Percentiles rank a stretch among this genome's conserved stretches.
Conservation (phyloP, 2,329 filamentous ascomycete species). For the Raffaelea arxii region DNA sequence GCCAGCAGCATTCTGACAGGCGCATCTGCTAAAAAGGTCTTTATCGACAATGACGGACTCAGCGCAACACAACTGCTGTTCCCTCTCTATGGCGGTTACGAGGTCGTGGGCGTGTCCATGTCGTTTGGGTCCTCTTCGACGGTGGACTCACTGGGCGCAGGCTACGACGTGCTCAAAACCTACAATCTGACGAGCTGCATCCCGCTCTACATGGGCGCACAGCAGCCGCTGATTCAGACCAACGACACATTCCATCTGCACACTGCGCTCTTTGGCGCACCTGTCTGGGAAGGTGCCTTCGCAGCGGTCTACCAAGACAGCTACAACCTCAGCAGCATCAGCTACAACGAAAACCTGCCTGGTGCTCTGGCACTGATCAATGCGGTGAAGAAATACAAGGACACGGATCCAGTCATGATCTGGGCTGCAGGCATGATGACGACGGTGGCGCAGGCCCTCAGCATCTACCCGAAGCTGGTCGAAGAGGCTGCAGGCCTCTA, state of each 20-base stretch:
- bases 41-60: conserved; percentile 7
- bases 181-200: conserved; percentile 6
- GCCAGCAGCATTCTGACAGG: too few species aligned
- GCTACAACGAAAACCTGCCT: not conserved
- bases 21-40: conserved; percentile 5
- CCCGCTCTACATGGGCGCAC: conserved; percentile 6
- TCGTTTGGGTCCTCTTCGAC: conserved; percentile 5
- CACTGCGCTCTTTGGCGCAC: conserved; percentile 5
- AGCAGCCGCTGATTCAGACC: conserved; percentile 8
- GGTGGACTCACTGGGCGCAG: conserved; percentile 1
- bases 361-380: conserved; percentile 4
- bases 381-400: conserved; percentile 2
- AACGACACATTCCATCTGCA: conserved; percentile 8
- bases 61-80: conserved; percentile 5
- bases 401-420: conserved; percentile 8
- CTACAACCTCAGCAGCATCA: conserved; percentile 4
- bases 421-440: conserved; percentile 8
- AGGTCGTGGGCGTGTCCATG: conserved; percentile 6
- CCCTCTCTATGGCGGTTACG: conserved; percentile 5
- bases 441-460: conserved; percentile 5
- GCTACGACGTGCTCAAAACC: conserved; percentile 1
- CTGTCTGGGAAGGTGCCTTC: conserved; percentile 7
- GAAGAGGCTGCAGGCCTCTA: conserved; percentile 7
- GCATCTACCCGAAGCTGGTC: conserved; percentile 5
- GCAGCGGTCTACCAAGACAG: conserved; percentile 1